Evolutionary conservation across 768 basidiomycete species (phyloP).

Genomic region (Trametes cingulata): DNA sequence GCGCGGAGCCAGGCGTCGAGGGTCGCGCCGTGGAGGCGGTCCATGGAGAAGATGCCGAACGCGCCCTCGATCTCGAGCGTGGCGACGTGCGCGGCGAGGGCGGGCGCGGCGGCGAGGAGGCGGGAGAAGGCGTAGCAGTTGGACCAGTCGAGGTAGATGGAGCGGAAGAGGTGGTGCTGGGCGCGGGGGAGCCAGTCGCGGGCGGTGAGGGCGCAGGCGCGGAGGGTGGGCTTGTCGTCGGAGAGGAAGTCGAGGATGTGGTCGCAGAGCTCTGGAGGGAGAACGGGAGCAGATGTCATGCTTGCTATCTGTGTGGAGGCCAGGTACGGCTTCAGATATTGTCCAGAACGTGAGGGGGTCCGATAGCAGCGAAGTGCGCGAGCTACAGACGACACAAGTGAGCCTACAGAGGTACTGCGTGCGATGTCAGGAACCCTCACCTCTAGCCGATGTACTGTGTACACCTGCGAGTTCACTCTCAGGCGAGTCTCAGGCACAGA

Average conservation of each 20-base stretch:
- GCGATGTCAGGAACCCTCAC: too few species aligned
- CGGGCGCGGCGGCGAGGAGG: conserved; percentile 8
- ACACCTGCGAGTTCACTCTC: too few species aligned
- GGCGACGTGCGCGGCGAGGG: conserved; percentile 3
- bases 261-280: conserved; percentile 24
- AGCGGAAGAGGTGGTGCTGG: conserved; percentile 19
- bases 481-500: too few species aligned
- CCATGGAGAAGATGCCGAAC: conserved; percentile 19
- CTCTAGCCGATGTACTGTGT: too few species aligned
- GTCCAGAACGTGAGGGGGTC: too few species aligned
- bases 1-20: conserved; percentile 21
- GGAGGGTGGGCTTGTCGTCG: conserved; percentile 21
- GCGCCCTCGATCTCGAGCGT: conserved; percentile 21
- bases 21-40: conserved; percentile 17
- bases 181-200: conserved; percentile 16
- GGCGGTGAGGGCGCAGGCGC: conserved; percentile 16
- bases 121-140: conserved; percentile 17
- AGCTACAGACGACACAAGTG: too few species aligned
- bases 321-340: too few species aligned
- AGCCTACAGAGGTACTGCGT: too few species aligned
- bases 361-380: too few species aligned
- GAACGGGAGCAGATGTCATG: background rate
- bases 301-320: background rate
- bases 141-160: conserved; percentile 21
- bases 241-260: conserved; percentile 20